Percentiles rank a stretch among this genome's conserved stretches.
These are phyloP conservation scores for Candida broadrunensis DNA, from an alignment of 805 yeast genomes.

Conservation along the genomic window DNA sequence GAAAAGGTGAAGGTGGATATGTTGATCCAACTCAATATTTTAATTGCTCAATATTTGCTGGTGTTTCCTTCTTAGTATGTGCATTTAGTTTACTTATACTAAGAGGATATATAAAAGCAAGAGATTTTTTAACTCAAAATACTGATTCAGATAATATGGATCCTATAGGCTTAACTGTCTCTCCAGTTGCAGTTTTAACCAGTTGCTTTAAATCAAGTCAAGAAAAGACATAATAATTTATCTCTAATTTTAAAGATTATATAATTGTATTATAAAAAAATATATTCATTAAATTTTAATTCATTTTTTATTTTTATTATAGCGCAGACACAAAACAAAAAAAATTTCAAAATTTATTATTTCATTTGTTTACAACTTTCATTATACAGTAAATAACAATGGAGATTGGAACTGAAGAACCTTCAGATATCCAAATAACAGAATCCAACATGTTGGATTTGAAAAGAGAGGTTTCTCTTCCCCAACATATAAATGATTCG, in stretches of 20 bases:
- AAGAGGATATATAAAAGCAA: conserved; percentile 54
- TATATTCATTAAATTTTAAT: neutral
- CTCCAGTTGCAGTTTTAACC: conserved; percentile 3
- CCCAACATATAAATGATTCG: too few species aligned
- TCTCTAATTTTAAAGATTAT: too few species aligned
- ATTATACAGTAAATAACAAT: neutral
- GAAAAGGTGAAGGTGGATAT: conserved; percentile 20
- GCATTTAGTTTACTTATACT: conserved; percentile 39
- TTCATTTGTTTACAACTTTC: too few species aligned
- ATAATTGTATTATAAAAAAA: too few species aligned
- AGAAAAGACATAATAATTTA: conserved; percentile 1
- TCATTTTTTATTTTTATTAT: neutral
- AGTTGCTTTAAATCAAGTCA: conserved; percentile 6
- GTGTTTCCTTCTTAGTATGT: conserved; percentile 49
- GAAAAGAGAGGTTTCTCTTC: too few species aligned
- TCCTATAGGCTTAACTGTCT: conserved; percentile 8
- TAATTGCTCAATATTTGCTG: conserved; percentile 58
- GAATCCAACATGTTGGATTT: too few species aligned
- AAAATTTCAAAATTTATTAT: too few species aligned
- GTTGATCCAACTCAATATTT: conserved; percentile 46
- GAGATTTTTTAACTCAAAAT: conserved; percentile 30
- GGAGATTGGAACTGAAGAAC: neutral
- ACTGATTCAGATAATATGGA: conserved; percentile 14
- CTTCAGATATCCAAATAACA: too few species aligned
- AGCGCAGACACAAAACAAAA: too few species aligned